Evolutionary conservation across 202 grass and related monocot species (phyloP), one percentile per base, ranked within the genome.

Genomic region (Eragrostis tef): DNA sequence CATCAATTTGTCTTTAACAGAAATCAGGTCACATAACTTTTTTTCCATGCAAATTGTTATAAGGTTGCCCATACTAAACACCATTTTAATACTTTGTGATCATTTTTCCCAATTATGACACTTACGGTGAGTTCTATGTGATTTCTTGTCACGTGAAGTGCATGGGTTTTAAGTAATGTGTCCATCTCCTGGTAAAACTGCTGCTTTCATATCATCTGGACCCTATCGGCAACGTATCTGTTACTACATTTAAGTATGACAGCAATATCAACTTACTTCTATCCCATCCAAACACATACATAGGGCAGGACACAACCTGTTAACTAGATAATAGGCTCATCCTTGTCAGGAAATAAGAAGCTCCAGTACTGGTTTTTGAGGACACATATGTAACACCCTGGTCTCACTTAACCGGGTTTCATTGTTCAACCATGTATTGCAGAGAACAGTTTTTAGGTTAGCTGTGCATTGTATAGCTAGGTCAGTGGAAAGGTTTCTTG

Each of bases 161-260:
- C 13, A 8, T 19, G 62, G 51, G 60, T 67, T 67, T 79, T 16
- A 75, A 79, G 8, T 74, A 54, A 7, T 77, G 31, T 66, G 65
- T 36, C 66, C 34, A 50, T 59, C 12, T 49, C 11, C 24, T 66
- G 7, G n/a, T 6, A 21, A 66, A 66, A 64, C 24, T 59, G 45
- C 43, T 80, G 7, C 43, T 81, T 89, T 53, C 36, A 25, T 64
- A n/a, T 21, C 70, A 75, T 70, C 34, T 15, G 56, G 79, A 66
- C 52, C 27, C 48, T 66, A 45, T 31, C 31, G 0, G 24, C 70
- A 74, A 56, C 44, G 25, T 48, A 0, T 21, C 42, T 88, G 12
- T 54, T 73, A 73, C 26, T 34, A 52, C 26, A 19, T 73, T 67
- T 48, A 82, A 63, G n/a, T 26, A 52, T 64, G 27, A 45, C 6